Base-by-base conservation (phyloP, 306 rosid species). In the Cyclanthera cordifolia region DNA sequence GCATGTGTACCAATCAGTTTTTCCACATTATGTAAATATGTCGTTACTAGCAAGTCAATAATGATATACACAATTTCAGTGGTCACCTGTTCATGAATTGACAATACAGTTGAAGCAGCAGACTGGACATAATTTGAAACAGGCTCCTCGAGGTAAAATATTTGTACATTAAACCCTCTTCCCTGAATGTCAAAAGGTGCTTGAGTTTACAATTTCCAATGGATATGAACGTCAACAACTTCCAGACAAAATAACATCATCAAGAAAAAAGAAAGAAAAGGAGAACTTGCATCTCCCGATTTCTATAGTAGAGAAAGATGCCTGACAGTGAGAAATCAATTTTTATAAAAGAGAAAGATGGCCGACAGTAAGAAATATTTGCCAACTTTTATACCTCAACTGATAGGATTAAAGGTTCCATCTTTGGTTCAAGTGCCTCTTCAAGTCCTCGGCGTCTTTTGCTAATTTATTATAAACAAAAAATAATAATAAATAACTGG, bases 121-220 rank as follows among this genome's bases (percentile, higher is more conserved):
- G 89, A 81, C 74, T 73, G 95, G 75, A 92, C 81, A 83, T 92
- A 92, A 73, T 92, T 86, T 13, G 90, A 78, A 32, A 83, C 89
- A 58, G 97, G 89, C 80, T 92, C 96, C 88, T 92, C 95, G 5
- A 76, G 68, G 73, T 78, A 92, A 84, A 84, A 87, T 63, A 89
- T 84, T 76, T 92, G 84, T 54, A 92, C 97, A 81, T 77, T 84
- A 81, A 89, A 92, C 73, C 96, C 89, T 76, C 97, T 87, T 69
- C 97, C 97, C 97, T 90, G 84, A 53, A 85, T 82, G 72, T 64
- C 53, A 72, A 65, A 74, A 52, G 13, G 34, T n/a, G 65, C 41
- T 52, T 73, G 23, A 51, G 45, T 49, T 49, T 34, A 54, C 14
- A 41, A 39, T 43, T 21, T 32, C 66, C 23, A 72, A 43, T 23